Evolutionary conservation across 495 filamentous ascomycete genomes (phyloP).

Genomic region (Podospora sp.): DNA sequence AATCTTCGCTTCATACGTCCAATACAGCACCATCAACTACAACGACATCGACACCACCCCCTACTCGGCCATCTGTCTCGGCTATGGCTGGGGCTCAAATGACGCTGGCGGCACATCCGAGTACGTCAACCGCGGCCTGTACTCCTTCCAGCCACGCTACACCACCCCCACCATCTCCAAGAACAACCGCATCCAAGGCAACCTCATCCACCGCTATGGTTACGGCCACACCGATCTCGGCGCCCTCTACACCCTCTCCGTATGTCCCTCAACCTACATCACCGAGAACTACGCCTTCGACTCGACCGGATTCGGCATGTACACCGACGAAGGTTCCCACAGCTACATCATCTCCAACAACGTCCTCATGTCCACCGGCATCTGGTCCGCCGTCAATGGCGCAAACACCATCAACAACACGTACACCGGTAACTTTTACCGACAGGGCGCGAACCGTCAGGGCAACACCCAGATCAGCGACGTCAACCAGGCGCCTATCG

Average conservation of each 20-base stretch:
- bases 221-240: constrained; percentile 19
- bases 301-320: constrained; percentile 10
- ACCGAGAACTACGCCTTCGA: constrained; percentile 18
- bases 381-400: constrained; percentile 18
- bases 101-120: constrained; percentile 16
- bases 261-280: constrained; percentile 1
- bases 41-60: constrained; percentile 20
- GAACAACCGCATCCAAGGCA: constrained; percentile 13
- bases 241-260: constrained; percentile 16
- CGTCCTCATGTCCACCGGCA: not conserved
- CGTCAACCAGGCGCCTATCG: not conserved
- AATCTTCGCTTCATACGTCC: constrained; percentile 17
- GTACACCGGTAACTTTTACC: constrained; percentile 10
- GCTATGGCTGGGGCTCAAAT: constrained; percentile 19
- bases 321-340: constrained; percentile 19
- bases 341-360: constrained; percentile 17
- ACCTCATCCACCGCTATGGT: constrained; percentile 18
- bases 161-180: constrained; percentile 13
- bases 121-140: constrained; percentile 20
- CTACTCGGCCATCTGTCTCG: constrained; percentile 18
- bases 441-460: not conserved
- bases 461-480: constrained; percentile 9
- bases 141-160: constrained; percentile 15
- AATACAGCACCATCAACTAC: constrained; percentile 13
- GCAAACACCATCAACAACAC: constrained; percentile 18